phyloP scores from a whole-genome alignment of 495 filamentous ascomycete genomes.

The Echria macrotheca region DNA sequence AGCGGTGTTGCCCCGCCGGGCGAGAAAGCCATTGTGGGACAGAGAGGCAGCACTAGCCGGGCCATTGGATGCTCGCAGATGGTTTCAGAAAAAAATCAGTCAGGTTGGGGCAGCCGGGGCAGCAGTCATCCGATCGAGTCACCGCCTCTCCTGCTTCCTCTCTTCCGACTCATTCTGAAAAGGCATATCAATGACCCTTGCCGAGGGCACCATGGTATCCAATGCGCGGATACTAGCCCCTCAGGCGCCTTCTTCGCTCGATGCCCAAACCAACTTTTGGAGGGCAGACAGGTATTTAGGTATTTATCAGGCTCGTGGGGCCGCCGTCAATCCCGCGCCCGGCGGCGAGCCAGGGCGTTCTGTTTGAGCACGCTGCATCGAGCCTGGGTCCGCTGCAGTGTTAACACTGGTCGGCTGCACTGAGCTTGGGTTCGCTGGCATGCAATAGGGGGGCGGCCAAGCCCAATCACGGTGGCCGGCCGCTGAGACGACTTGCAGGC shows the following conservation, averaged over 20 bases:
- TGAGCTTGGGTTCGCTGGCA: too few species aligned
- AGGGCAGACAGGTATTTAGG: slow-evolving; percentile 1
- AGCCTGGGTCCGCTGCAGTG: neutral
- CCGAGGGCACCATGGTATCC: too few species aligned
- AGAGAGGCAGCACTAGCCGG: neutral
- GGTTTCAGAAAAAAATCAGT: neutral
- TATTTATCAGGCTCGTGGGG: slow-evolving; percentile 13
- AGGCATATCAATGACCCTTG: too few species aligned
- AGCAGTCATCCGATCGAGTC: neutral
- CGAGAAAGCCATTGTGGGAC: too few species aligned
- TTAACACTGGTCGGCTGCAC: too few species aligned
- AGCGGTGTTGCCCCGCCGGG: too few species aligned
- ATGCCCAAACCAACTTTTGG: slow-evolving; percentile 8
- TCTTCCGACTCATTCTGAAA: neutral
- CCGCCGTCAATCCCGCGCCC: slow-evolving; percentile 1
- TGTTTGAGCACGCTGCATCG: slow-evolving; percentile 6
- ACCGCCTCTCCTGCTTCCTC: neutral
- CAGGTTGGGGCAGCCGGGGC: neutral
- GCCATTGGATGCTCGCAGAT: neutral
- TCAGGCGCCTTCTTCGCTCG: too few species aligned
- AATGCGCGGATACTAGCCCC: too few species aligned
- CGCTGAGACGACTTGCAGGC: neutral
- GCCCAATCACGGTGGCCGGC: slow-evolving; percentile 24
- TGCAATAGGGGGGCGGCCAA: slow-evolving; percentile 6
- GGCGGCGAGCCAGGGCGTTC: slow-evolving; percentile 6